Evolutionary conservation across 176 grass and related monocot genomes (phyloP).

Genomic region (Typha latifolia): DNA sequence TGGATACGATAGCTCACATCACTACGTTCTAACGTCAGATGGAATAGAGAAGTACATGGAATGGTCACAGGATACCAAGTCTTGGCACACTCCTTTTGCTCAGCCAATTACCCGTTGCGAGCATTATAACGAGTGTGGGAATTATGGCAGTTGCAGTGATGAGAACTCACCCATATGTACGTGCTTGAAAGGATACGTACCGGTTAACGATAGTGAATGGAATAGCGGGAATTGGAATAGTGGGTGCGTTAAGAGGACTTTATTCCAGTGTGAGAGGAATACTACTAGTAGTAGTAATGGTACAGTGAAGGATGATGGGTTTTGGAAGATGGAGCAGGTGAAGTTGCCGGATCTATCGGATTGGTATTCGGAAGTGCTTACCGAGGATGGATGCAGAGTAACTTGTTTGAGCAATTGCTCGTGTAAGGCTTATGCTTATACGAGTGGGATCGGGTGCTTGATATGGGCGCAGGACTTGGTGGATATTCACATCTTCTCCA

Average conservation of each 20-base stretch:
- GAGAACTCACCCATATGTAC: slow-evolving; percentile 26
- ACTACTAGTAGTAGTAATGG: neutral
- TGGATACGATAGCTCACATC: slow-evolving; percentile 17
- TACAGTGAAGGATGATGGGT: slow-evolving; percentile 17
- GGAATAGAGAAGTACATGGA: slow-evolving; percentile 23
- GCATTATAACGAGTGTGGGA: slow-evolving; percentile 53
- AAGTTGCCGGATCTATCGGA: slow-evolving; percentile 68
- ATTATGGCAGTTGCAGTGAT: slow-evolving; percentile 34
- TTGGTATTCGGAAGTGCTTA: slow-evolving; percentile 21
- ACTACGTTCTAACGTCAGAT: slow-evolving; percentile 25
- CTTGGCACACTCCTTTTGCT: slow-evolving; percentile 22
- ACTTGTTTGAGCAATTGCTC: slow-evolving; percentile 56
- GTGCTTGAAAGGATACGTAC: slow-evolving; percentile 40
- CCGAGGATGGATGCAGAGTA: slow-evolving; percentile 27
- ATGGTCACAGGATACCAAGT: slow-evolving; percentile 10
- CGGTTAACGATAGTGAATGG: slow-evolving; percentile 29
- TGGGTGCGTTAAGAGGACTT: slow-evolving; percentile 46
- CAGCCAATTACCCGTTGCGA: slow-evolving; percentile 50
- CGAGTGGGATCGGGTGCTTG: slow-evolving; percentile 34
- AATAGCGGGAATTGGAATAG: slow-evolving; percentile 25
- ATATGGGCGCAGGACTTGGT: slow-evolving; percentile 59
- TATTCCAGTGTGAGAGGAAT: slow-evolving; percentile 30
- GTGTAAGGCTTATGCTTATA: slow-evolving; percentile 57
- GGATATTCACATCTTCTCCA: slow-evolving; percentile 61
- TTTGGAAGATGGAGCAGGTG: slow-evolving; percentile 35